Evolutionary conservation across 208 protist species (phyloP), one percentile per base, ranked within the genome.

Genomic region (Wallacemonas collosoma): DNA sequence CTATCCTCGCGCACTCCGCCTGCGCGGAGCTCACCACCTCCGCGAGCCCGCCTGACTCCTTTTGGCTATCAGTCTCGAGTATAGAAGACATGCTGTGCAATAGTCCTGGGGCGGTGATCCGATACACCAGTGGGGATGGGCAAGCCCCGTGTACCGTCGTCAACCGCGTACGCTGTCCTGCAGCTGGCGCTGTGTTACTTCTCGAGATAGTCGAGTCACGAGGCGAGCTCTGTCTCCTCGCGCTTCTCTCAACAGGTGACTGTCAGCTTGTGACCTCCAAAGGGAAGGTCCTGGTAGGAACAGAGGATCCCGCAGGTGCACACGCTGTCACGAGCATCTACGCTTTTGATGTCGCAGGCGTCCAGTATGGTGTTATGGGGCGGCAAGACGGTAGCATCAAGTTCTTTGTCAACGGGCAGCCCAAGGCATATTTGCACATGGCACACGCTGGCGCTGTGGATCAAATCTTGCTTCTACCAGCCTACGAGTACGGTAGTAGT

Each of bases 381-480:
- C 60, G 26, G n/a, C 68, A 58, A 36, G 80, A 87, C 43, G 85
- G 85, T 6, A 76, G 76, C 45, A 68, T 90, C 39, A 75, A 73
- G 26, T 53, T 87, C 8, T 90, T 90, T 62, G 53, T 69, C 2
- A 75, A 80, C 2, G 61, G 73, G 8, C 17, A 58, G 15, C 39
- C 76, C 6, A 55, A 36, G n/a, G 58, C 72, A 4, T 74, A 47
- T 17, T 62, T 87, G 3, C 76, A 62, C 11, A 75, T 78, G 11
- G 75, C 74, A 15, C 82, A 90, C 72, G 81, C 73, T 45, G 79
- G 79, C n/a, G 55, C 72, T 1, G 80, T 87, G 41, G 73, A 85
- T 51, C 71, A 71, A 38, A 45, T 86, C 15, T 57, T 84, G 7
- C 58, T 40, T 43, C 39, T 79, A 5, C 75, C 76, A 1, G 60